phyloP scores from a whole-genome alignment of 2,329 filamentous ascomycete species.

The Colletotrichum nymphaeae region DNA sequence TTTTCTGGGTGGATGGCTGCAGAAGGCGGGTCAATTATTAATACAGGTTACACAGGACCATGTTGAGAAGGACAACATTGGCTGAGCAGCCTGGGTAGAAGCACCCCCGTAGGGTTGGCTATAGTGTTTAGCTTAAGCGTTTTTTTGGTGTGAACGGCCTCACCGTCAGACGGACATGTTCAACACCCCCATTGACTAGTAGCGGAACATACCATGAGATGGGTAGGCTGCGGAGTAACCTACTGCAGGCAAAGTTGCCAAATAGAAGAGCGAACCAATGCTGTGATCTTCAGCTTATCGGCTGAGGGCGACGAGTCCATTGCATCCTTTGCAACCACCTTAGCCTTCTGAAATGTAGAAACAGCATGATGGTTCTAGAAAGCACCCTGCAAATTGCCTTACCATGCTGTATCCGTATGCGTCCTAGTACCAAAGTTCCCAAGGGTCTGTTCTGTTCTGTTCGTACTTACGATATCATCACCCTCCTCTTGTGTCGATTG shows the following conservation, averaged over 20 bases:
- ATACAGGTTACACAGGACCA: slow-evolving; percentile 17
- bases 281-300: slow-evolving; percentile 1
- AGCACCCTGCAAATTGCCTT: slow-evolving; percentile 4
- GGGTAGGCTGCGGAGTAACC: neutral
- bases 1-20: slow-evolving; percentile 20
- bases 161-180: slow-evolving; percentile 27
- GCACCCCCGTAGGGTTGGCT: neutral
- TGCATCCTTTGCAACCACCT: neutral
- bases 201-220: slow-evolving; percentile 12
- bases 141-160: slow-evolving; percentile 7
- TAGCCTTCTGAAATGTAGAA: neutral
- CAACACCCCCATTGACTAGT: slow-evolving; percentile 8
- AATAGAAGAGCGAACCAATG: neutral
- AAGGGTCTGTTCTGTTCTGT: neutral
- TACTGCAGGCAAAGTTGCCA: neutral
- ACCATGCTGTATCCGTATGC: neutral
- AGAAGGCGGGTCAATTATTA: slow-evolving; percentile 14
- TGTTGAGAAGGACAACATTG: neutral
- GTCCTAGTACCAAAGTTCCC: neutral
- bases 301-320: neutral
- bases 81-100: neutral
- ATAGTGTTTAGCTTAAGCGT: neutral
- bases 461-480: slow-evolving; percentile 17
- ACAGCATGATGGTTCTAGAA: slow-evolving; percentile 21
- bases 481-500: neutral